Conservation (phyloP, 495 filamentous ascomycete species). For the Aspergillus panamensis region DNA sequence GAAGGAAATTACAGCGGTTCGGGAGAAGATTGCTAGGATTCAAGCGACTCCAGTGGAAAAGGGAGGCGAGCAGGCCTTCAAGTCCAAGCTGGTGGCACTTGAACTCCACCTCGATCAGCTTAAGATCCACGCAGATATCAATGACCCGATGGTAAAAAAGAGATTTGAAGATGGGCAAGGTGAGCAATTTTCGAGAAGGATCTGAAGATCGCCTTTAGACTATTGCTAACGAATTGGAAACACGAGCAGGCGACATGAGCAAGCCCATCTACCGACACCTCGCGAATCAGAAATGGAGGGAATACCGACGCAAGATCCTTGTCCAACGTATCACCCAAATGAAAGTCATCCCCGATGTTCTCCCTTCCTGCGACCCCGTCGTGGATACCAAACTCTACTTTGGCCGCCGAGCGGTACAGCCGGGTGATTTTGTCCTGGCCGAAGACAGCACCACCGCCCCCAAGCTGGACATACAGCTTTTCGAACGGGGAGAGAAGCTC, state of each 20-base stretch:
- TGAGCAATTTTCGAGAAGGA: conserved; percentile 40
- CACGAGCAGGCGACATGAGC: conserved; percentile 75
- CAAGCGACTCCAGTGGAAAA: conserved; percentile 56
- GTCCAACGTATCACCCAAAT: conserved; percentile 87
- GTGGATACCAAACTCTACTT: conserved; percentile 80
- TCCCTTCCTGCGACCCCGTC: conserved; percentile 74
- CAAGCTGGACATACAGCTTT: conserved; percentile 77
- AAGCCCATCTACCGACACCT: conserved; percentile 95
- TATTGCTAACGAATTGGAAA: background rate
- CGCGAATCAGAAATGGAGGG: conserved; percentile 81
- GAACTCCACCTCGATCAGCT: conserved; percentile 69
- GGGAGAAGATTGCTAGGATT: conserved; percentile 56
- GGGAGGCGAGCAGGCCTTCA: conserved; percentile 58
- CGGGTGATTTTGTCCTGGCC: conserved; percentile 75
- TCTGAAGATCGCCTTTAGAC: background rate
- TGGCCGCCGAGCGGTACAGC: conserved; percentile 58
- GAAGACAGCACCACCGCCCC: conserved; percentile 63
- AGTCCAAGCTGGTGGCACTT: conserved; percentile 67
- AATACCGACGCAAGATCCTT: conserved; percentile 69
- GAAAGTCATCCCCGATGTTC: conserved; percentile 87
- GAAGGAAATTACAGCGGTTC: conserved; percentile 55
- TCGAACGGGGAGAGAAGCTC: conserved; percentile 74
- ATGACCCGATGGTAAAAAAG: conserved; percentile 91
- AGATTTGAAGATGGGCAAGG: conserved; percentile 90
- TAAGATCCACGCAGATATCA: conserved; percentile 90